phyloP scores from a whole-genome alignment of 2,329 filamentous ascomycete genomes.

The Cercospora sp. region DNA sequence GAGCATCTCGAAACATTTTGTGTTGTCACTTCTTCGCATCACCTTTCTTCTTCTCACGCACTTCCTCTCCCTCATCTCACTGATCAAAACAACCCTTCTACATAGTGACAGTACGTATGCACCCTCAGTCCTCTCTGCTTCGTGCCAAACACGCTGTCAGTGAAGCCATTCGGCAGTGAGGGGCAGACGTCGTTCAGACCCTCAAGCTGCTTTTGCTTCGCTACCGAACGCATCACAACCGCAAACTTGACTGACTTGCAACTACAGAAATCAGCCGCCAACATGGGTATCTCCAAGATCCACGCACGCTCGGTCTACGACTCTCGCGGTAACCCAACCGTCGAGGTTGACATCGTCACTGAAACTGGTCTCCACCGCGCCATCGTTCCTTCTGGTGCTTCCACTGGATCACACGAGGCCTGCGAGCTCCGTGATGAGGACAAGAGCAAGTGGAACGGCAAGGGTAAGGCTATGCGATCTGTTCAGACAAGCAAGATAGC shows the following conservation, averaged over 20 bases:
- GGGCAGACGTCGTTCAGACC: neutral
- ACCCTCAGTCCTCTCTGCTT: neutral
- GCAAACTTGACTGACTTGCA: neutral
- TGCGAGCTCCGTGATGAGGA: constrained; percentile 57
- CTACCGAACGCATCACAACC: neutral
- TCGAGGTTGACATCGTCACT: constrained; percentile 96
- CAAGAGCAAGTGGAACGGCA: constrained; percentile 55
- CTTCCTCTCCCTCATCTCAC: neutral
- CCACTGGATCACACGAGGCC: constrained; percentile 66
- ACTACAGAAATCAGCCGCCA: constrained; percentile 41
- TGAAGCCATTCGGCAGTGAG: neutral
- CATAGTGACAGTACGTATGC: neutral
- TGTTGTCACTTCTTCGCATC: neutral
- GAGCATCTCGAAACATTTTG: constrained; percentile 9
- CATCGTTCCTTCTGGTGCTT: constrained; percentile 95
- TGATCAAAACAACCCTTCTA: neutral
- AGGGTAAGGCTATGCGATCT: constrained; percentile 42
- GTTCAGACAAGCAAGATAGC: neutral
- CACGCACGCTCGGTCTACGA: constrained; percentile 83
- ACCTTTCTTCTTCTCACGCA: constrained; percentile 3
- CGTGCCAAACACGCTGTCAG: neutral
- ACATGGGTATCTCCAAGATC: constrained; percentile 69
- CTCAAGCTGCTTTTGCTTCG: neutral
- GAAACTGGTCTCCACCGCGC: constrained; percentile 95
- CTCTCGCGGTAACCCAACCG: constrained; percentile 96